Conservation (phyloP, 2,329 filamentous ascomycete genomes). For the Apiospora sp. region DNA sequence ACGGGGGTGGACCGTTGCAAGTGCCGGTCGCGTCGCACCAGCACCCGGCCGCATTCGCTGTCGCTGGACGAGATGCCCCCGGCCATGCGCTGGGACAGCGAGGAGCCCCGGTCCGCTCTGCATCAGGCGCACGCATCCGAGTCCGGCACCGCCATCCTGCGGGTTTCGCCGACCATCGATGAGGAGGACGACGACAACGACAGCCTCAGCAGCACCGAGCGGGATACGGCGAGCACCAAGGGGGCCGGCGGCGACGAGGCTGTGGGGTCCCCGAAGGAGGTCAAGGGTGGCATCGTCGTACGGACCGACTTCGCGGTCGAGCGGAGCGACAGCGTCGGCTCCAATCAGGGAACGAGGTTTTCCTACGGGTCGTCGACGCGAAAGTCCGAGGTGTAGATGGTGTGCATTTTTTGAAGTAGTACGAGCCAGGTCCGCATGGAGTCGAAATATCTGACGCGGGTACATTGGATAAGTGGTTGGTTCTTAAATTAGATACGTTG, state of each 20-base stretch:
- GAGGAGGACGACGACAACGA: not conserved
- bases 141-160: not conserved
- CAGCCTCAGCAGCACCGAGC: not conserved
- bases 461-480: not conserved
- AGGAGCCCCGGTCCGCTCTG: not conserved
- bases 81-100: not conserved
- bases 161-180: not conserved
- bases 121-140: not conserved
- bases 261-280: not conserved
- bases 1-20: not conserved
- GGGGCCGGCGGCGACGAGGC: not conserved
- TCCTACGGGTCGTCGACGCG: not conserved
- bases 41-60: not conserved
- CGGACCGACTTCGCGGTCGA: not conserved
- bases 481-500: not conserved
- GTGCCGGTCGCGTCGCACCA: not conserved
- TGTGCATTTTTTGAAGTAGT: not conserved
- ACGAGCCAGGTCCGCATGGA: not conserved
- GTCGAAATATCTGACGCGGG: not conserved
- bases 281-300: not conserved
- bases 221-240: not conserved
- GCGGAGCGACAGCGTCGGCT: not conserved
- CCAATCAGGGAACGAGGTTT: not conserved
- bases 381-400: not conserved
- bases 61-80: slow-evolving; percentile 3